These are phyloP conservation scores for Paraconiothyrium sp. DNA, from an alignment of 2,329 filamentous ascomycete species.

Conservation along the genomic window DNA sequence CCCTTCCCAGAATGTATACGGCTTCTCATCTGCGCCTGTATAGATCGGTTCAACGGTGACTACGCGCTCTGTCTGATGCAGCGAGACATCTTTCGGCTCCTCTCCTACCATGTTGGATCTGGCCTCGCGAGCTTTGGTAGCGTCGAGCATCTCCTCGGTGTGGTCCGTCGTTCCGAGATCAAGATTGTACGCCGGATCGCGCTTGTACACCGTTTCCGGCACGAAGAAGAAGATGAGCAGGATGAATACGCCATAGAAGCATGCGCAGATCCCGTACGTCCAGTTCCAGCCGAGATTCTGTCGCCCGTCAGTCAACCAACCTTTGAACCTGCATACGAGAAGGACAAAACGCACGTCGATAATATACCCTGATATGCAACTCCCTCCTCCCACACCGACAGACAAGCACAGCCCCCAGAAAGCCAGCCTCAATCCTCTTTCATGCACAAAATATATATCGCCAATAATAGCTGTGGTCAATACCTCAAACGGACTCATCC, in stretches of 20 bases:
- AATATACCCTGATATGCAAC: slow-evolving; percentile 32
- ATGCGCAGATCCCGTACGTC: slow-evolving; percentile 57
- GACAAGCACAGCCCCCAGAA: slow-evolving; percentile 31
- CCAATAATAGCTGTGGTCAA: slow-evolving; percentile 72
- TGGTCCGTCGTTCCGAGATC: slow-evolving; percentile 60
- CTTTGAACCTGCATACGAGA: not conserved
- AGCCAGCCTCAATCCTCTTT: slow-evolving; percentile 85
- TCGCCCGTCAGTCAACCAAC: not conserved
- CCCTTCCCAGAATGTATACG: slow-evolving; percentile 33
- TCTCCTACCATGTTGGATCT: slow-evolving; percentile 15
- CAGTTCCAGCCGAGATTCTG: slow-evolving; percentile 75
- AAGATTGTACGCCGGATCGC: slow-evolving; percentile 72
- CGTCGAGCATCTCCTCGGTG: slow-evolving; percentile 31
- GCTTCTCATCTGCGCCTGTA: slow-evolving; percentile 34
- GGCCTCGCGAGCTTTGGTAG: slow-evolving; percentile 6
- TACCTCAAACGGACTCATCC: slow-evolving; percentile 36
- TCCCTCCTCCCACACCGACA: slow-evolving; percentile 30
- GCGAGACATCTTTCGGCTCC: slow-evolving; percentile 22
- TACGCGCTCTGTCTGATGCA: slow-evolving; percentile 19
- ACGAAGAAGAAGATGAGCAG: slow-evolving; percentile 81
- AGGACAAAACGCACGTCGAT: slow-evolving; percentile 62
- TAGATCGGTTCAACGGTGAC: slow-evolving; percentile 24
- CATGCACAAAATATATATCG: slow-evolving; percentile 88
- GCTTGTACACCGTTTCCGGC: slow-evolving; percentile 81
- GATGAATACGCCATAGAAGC: slow-evolving; percentile 83